Base-by-base conservation (phyloP, 148 eudicot genomes). In the Dysphania ambrosioides region DNA sequence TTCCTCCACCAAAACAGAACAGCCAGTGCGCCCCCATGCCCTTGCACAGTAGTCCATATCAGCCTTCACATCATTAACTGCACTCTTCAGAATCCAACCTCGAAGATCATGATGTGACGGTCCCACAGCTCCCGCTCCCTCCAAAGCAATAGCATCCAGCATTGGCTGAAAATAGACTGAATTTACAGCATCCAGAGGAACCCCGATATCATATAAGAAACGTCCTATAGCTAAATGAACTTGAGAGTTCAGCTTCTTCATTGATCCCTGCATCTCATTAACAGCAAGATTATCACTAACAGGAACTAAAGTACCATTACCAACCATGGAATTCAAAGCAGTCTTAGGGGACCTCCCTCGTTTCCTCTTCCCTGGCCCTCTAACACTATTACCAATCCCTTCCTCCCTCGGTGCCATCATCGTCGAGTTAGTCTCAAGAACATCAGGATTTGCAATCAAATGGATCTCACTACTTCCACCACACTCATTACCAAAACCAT, bases 111-210 rank as follows among this genome's bases (percentile, higher is more conserved):
- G 93, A 81, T 84, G 87, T 40, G 93, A 76, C 66, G 97, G 98
- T 34, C 83, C 90, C 59, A 74, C 75, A 42, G 84, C 78, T 24
- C 88, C 89, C 26, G 80, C 21, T 44, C 91, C 93, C 66, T 88
- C 90, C 4, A 89, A 88, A 83, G 96, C 85, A 81, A 95, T 87
- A n/a, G 88, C 89, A 82, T 92, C 97, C 72, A 92, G 61, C 98
- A 95, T 92, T 12, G 96, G 91, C 79, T 87, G 97, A 77, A 95
- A 95, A 83, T 90, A 90, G 30, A 81, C 84, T 2, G 98, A 95
- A 66, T 88, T 92, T 44, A 86, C 97, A 55, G 91, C 89, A 84
- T 87, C 88, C 30, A 81, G 49, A 71, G 97, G 87, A 62, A 92
- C 78, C 66, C 98, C 97, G 66, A 83, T 89, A 80, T 94, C 93